Conservation (phyloP, 2,329 filamentous ascomycete species). For the Fusarium euwallaceae region DNA sequence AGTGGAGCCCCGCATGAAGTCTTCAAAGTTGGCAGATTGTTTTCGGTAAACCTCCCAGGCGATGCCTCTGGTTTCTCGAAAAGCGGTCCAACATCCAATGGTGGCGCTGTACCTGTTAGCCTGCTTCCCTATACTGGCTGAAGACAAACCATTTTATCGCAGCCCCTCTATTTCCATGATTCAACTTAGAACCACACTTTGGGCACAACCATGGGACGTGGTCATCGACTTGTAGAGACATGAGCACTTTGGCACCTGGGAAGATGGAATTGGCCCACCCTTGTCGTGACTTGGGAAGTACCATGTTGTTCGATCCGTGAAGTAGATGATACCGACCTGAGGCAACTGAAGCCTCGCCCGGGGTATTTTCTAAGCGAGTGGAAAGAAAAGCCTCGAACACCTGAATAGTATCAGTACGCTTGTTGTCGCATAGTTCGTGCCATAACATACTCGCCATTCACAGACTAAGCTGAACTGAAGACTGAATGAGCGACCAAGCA, state of each 20-base stretch:
- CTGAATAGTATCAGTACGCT: background rate
- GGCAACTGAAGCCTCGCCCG: background rate
- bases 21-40: too few relatives aligned
- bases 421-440: background rate
- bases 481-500: background rate
- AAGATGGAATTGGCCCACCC: background rate
- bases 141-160: background rate
- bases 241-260: background rate
- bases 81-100: background rate
- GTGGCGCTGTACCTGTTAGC: background rate
- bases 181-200: background rate
- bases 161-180: accelerated
- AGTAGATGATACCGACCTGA: background rate
- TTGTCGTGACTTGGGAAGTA: background rate
- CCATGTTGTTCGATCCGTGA: background rate
- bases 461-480: background rate
- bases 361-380: background rate
- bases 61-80: too few relatives aligned
- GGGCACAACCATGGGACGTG: background rate
- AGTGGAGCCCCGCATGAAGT: too few relatives aligned
- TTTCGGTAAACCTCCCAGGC: too few relatives aligned
- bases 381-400: background rate
- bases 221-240: background rate
- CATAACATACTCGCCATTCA: background rate
- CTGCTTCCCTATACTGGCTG: background rate